Percentiles rank a stretch among this genome's conserved stretches.
Conservation (phyloP, 257 asterid genomes). For the Gynochthodes officinalis region DNA sequence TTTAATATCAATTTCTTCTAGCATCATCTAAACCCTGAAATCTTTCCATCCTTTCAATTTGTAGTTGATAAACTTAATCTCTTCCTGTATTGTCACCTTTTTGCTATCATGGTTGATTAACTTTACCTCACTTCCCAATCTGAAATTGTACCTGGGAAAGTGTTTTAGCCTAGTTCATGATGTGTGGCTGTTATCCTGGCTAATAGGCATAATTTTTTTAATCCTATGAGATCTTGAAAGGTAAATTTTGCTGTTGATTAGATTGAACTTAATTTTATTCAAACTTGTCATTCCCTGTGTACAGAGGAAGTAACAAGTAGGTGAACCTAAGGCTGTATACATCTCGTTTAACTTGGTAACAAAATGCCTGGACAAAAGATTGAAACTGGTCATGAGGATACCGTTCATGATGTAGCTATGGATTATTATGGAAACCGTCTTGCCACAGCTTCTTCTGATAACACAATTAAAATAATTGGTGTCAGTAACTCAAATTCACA, state of each 20-base stretch:
- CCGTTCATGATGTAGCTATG: slow-evolving; percentile 65
- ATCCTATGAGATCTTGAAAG: background rate
- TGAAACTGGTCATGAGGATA: slow-evolving; percentile 71
- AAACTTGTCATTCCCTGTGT: slow-evolving; percentile 2
- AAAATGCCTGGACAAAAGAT: slow-evolving; percentile 69
- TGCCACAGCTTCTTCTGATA: slow-evolving; percentile 77
- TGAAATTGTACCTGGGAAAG: background rate
- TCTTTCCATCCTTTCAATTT: background rate
- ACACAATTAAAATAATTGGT: slow-evolving; percentile 56
- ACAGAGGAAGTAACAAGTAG: slow-evolving; percentile 3
- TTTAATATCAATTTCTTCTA: background rate
- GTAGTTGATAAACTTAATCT: background rate
- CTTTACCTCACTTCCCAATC: background rate
- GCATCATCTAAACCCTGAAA: background rate
- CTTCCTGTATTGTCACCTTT: background rate
- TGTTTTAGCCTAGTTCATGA: background rate
- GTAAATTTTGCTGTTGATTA: background rate
- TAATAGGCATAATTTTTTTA: background rate
- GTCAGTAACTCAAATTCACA: slow-evolving; percentile 53
- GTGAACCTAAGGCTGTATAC: slow-evolving; percentile 2
- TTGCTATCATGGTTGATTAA: too few species aligned
- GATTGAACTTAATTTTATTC: background rate
- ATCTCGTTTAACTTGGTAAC: slow-evolving; percentile 10
- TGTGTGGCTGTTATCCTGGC: background rate
- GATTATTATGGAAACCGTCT: slow-evolving; percentile 76